Evolutionary conservation across 2,329 filamentous ascomycete species (phyloP).

Genomic region (Colletotrichum spaethianum): DNA sequence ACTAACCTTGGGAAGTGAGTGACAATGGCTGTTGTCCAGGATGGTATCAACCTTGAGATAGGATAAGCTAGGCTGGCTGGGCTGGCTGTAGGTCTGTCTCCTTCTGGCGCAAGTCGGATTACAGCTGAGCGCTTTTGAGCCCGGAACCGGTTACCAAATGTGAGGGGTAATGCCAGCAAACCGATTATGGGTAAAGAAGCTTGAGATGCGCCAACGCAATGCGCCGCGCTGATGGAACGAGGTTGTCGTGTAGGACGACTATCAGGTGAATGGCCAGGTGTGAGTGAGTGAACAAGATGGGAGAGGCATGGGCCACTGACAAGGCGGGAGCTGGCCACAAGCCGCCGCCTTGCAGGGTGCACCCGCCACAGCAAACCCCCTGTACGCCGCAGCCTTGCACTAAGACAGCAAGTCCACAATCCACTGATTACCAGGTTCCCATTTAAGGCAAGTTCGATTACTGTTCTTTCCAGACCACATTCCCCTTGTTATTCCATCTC

Average conservation of each 20-base stretch:
- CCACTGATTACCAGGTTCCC: slow-evolving; percentile 15
- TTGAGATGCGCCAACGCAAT: slow-evolving; percentile 22
- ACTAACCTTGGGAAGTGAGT: slow-evolving; percentile 5
- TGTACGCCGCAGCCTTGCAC: slow-evolving; percentile 39
- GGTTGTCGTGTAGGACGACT: slow-evolving; percentile 25
- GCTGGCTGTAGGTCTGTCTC: slow-evolving; percentile 9
- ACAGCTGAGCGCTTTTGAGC: slow-evolving; percentile 6
- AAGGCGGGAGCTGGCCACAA: slow-evolving; percentile 40
- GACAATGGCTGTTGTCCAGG: neutral
- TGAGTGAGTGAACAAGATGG: slow-evolving; percentile 37
- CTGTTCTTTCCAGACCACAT: neutral
- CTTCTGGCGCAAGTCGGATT: slow-evolving; percentile 14
- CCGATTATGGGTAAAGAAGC: neutral
- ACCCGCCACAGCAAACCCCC: slow-evolving; percentile 34
- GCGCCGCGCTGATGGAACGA: slow-evolving; percentile 21
- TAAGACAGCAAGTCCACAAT: slow-evolving; percentile 21
- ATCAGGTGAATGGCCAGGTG: slow-evolving; percentile 29
- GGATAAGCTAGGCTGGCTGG: neutral
- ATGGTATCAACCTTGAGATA: neutral
- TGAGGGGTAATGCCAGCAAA: neutral
- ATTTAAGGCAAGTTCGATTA: slow-evolving; percentile 21
- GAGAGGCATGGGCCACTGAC: slow-evolving; percentile 41
- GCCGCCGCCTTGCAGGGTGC: slow-evolving; percentile 38
- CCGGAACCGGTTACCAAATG: neutral
- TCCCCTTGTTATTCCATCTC: neutral